These are phyloP conservation scores for Phaeomoniella chlamydospora DNA, from an alignment of 2,329 filamentous ascomycete species.

Conservation along the genomic window DNA sequence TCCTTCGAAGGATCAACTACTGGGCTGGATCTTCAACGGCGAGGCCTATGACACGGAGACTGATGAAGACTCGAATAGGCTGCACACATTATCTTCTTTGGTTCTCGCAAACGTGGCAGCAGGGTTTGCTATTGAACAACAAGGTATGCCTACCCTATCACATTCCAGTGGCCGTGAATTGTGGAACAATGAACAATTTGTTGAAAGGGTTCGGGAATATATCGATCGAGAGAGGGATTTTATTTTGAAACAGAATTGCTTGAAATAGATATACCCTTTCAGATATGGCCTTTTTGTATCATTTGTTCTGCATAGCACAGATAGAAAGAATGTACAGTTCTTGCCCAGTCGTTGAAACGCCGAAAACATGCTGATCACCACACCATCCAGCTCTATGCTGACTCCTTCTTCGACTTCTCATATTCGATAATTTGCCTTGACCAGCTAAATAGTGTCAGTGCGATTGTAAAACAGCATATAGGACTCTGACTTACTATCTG, in stretches of 20 bases:
- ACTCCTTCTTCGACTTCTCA: constrained; percentile 33
- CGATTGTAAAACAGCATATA: constrained; percentile 8
- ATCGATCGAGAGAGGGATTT: constrained; percentile 5
- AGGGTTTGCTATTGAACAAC: constrained; percentile 88
- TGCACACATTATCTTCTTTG: constrained; percentile 56
- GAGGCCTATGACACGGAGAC: constrained; percentile 18
- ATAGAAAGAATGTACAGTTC: constrained; percentile 10
- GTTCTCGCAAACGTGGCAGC: constrained; percentile 58
- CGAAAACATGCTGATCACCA: constrained; percentile 15
- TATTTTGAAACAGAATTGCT: background rate
- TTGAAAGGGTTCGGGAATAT: constrained; percentile 7
- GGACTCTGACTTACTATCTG: constrained; percentile 50
- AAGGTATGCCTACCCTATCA: constrained; percentile 53
- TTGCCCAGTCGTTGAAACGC: constrained; percentile 3
- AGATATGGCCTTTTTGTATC: constrained; percentile 20
- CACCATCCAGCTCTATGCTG: background rate
- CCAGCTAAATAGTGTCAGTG: constrained; percentile 39
- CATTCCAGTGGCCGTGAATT: constrained; percentile 18
- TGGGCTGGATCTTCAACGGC: constrained; percentile 26
- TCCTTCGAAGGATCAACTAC: constrained; percentile 3
- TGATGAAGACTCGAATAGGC: constrained; percentile 35
- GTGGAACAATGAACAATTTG: constrained; percentile 24
- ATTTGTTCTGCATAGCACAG: constrained; percentile 18
- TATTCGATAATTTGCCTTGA: constrained; percentile 58
- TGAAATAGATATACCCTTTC: constrained; percentile 5